A percentile compares a stretch with the other conserved stretches of the same genome.
Conservation (phyloP, 2,329 filamentous ascomycete genomes). For the Capronia epimyces region DNA sequence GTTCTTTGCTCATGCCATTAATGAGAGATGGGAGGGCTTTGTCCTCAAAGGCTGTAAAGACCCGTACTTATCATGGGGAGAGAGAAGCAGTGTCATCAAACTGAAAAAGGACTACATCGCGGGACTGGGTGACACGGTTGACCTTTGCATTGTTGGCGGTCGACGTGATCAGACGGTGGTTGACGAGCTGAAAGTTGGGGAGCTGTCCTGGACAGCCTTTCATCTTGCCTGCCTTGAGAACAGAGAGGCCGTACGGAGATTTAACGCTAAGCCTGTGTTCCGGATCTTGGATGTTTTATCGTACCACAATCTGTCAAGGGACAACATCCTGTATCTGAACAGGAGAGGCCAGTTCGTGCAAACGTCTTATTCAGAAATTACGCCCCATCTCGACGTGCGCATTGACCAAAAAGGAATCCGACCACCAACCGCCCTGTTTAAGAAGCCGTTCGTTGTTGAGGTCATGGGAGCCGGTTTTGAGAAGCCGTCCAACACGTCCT, state of each 20-base stretch:
- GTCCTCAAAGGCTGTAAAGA: constrained; percentile 71
- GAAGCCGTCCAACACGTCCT: constrained; percentile 61
- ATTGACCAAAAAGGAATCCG: constrained; percentile 37
- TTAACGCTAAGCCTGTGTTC: constrained; percentile 53
- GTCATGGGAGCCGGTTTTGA: constrained; percentile 75
- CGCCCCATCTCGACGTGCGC: constrained; percentile 42
- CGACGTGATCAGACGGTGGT: constrained; percentile 63
- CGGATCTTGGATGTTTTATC: constrained; percentile 61
- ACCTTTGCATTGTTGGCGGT: constrained; percentile 74
- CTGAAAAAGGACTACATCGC: constrained; percentile 80
- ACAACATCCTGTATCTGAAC: constrained; percentile 50
- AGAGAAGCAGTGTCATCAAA: constrained; percentile 62
- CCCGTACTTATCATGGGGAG: constrained; percentile 61
- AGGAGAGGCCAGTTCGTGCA: constrained; percentile 43
- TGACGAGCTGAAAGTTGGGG: constrained; percentile 48
- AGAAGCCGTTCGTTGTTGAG: constrained; percentile 69
- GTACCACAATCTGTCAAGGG: constrained; percentile 44
- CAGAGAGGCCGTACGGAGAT: constrained; percentile 52
- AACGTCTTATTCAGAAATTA: constrained; percentile 34
- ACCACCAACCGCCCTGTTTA: constrained; percentile 50
- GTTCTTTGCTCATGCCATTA: constrained; percentile 63
- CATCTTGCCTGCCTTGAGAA: constrained; percentile 72
- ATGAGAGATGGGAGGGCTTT: constrained; percentile 66
- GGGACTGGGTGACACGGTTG: constrained; percentile 72
- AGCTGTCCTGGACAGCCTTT: constrained; percentile 71